Evolutionary conservation across 192 early-diverging fungal genomes (phyloP), one percentile per base, ranked within the genome.

Genomic region (Backusella circina): DNA sequence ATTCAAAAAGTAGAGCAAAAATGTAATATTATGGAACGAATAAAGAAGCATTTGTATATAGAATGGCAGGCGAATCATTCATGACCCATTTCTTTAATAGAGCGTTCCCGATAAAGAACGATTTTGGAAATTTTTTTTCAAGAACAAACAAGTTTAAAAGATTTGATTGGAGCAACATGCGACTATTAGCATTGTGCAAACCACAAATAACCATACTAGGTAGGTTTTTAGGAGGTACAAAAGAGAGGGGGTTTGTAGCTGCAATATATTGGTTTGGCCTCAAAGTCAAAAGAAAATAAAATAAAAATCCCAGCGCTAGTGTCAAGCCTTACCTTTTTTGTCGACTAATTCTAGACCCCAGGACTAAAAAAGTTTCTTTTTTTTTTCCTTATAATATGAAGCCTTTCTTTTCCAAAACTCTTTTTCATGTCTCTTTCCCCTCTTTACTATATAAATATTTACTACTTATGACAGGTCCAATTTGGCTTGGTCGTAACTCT

Each of bases 311-410:
- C 33, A 38, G 33, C 33, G 67, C 65, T 68, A 35, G 33, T 68
- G 36, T 44, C 44, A 51, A 51, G 70, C 47, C 70, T 71, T 71
- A 71, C 70, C 32, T 32, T 33, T 50, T 50, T 47, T 33, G 70
- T 33, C 16, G 15, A 28, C n/a, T 51, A 71, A 47, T 71, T 71
- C 70, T 71, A 71, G 70, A 71, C 70, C 70, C 70, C 47, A 51
- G 41, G 26, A 71, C 37, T 38, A 39, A 37, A 47, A 73, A 73
- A 68, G 21, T 38, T 68, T 38, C 21, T 65, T 68, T 54, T 36
- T 44, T 69, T 54, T 54, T 69, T 16, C 23, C 28, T 57, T 70
- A 61, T 70, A 51, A 23, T 61, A 39, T 30, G n/a, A 13, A 70
- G 50, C 18, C 12, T 23, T 36, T n/a, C 23, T 70, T 70, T 33